A percentile compares a stretch with the other conserved stretches of the same genome.
These are phyloP conservation scores for Ephemerocybe angulata DNA, from an alignment of 768 basidiomycete species.

Conservation along the genomic window DNA sequence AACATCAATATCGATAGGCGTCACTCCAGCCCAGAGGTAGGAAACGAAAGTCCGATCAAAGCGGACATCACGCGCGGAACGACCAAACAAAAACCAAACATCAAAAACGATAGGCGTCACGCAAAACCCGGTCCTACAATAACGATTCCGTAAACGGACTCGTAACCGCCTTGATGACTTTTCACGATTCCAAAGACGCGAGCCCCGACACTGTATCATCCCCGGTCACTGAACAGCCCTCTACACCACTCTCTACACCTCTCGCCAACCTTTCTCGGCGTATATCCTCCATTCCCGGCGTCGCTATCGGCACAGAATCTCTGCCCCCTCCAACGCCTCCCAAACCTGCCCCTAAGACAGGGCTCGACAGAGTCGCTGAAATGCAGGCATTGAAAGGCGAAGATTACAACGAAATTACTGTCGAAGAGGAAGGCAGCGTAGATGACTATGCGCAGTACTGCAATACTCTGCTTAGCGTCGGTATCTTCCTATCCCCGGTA, in stretches of 20 bases:
- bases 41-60: too few relatives aligned
- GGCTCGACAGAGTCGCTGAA: slow-evolving; percentile 68
- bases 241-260: not conserved
- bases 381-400: slow-evolving; percentile 64
- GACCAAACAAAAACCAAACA: too few relatives aligned
- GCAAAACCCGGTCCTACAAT: too few relatives aligned
- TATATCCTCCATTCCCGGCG: not conserved
- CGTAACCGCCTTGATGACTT: slow-evolving; percentile 70
- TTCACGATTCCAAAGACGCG: slow-evolving; percentile 65
- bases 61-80: too few relatives aligned
- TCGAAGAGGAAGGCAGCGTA: slow-evolving; percentile 61
- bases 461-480: slow-evolving; percentile 55
- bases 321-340: slow-evolving; percentile 50
- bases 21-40: too few relatives aligned
- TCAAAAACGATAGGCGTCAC: too few relatives aligned
- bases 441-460: slow-evolving; percentile 72
- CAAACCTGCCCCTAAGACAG: slow-evolving; percentile 60
- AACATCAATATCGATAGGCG: too few relatives aligned
- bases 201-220: slow-evolving; percentile 35
- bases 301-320: not conserved
- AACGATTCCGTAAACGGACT: too few relatives aligned
- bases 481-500: not conserved
- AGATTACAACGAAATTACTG: slow-evolving; percentile 64
- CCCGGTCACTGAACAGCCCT: slow-evolving; percentile 4
- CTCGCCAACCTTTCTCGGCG: not conserved